Conservation (phyloP, 441 rosid genomes). For the Gossypium davidsonii region DNA sequence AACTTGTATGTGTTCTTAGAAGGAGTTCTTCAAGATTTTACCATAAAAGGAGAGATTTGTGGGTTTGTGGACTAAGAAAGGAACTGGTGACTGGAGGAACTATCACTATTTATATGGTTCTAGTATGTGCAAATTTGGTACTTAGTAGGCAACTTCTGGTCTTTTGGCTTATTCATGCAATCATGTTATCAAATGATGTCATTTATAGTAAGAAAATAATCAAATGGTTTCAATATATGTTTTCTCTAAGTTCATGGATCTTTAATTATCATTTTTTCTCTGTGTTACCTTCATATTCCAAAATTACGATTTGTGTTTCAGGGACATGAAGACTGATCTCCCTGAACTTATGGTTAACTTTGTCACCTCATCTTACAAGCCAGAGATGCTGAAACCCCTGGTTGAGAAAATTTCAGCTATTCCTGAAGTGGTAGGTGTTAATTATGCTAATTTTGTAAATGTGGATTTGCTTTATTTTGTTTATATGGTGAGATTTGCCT, state of each 20-base stretch:
- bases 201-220: background rate
- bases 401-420: constrained; percentile 63
- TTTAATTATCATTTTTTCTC: background rate
- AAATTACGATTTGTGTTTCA: constrained; percentile 26
- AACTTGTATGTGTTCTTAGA: background rate
- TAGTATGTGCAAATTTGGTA: background rate
- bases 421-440: constrained; percentile 76
- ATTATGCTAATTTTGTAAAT: background rate
- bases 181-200: background rate
- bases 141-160: background rate
- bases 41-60: constrained; percentile 1
- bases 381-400: constrained; percentile 75
- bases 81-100: background rate
- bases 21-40: background rate
- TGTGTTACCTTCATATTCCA: background rate
- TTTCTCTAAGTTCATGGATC: background rate
- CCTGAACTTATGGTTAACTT: constrained; percentile 89
- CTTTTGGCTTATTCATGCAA: background rate
- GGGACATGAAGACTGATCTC: constrained; percentile 57
- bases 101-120: background rate
- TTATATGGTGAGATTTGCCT: background rate
- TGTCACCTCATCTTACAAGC: constrained; percentile 78
- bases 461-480: background rate
- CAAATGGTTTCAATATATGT: background rate
- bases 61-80: background rate